Conservation (phyloP, 1,139 yeast genomes). For the Eremothecium sinecaudum region DNA sequence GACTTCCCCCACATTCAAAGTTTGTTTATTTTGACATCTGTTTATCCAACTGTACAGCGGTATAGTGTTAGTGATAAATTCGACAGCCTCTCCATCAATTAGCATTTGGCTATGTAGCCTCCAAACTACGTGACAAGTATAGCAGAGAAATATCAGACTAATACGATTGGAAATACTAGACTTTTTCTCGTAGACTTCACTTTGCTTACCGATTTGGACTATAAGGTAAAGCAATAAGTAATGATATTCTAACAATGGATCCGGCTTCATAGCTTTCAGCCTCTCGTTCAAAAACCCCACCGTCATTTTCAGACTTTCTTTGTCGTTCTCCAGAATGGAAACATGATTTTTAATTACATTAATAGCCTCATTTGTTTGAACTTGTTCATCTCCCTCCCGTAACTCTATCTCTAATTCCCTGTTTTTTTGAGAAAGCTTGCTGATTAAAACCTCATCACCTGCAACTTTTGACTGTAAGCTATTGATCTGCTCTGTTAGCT, state of each 20-base stretch:
- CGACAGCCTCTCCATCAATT: neutral
- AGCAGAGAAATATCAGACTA: neutral
- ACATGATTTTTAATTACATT: slow-evolving; percentile 36
- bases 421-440: slow-evolving; percentile 40
- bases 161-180: neutral
- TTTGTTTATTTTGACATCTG: slow-evolving; percentile 2
- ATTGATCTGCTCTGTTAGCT: slow-evolving; percentile 34
- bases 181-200: neutral
- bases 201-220: neutral
- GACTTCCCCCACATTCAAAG: neutral
- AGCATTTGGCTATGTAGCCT: neutral
- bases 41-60: slow-evolving; percentile 1
- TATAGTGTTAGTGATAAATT: neutral
- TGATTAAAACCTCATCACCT: slow-evolving; percentile 18
- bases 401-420: slow-evolving; percentile 42
- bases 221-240: neutral
- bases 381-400: neutral
- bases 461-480: slow-evolving; percentile 41
- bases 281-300: slow-evolving; percentile 1
- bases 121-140: neutral
- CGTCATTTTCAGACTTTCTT: slow-evolving; percentile 1
- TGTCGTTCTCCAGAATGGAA: slow-evolving; percentile 14
- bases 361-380: slow-evolving; percentile 16
- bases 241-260: slow-evolving; percentile 2
- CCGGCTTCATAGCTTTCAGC: neutral